Evolutionary conservation across 1,284 basidiomycete species (phyloP).

Genomic region (Waitea zeae): DNA sequence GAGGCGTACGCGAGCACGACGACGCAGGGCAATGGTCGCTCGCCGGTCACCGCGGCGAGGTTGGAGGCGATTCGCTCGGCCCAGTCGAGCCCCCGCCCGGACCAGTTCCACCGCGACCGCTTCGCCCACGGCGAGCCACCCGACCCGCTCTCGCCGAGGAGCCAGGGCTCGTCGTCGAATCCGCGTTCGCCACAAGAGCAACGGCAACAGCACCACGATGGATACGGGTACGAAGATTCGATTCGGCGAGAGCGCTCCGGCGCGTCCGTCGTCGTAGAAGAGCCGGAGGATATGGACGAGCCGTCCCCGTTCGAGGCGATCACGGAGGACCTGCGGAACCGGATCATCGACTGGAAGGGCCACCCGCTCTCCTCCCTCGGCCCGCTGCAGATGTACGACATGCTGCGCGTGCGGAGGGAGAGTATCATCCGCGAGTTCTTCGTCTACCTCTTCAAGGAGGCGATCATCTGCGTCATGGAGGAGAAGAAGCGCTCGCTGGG

Average conservation of each 20-base stretch:
- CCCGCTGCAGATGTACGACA: slow-evolving; percentile 78
- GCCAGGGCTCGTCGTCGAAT: no score
- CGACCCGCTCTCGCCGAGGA: no score
- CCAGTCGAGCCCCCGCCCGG: slow-evolving; percentile 9
- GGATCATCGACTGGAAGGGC: slow-evolving; percentile 90
- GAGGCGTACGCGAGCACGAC: slow-evolving; percentile 19
- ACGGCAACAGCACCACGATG: background rate
- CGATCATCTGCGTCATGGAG: slow-evolving; percentile 91
- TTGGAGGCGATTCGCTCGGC: slow-evolving; percentile 9
- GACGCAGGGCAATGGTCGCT: slow-evolving; percentile 2
- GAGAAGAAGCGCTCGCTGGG: slow-evolving; percentile 75
- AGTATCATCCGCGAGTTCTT: slow-evolving; percentile 79
- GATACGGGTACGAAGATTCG: background rate
- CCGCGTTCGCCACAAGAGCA: background rate
- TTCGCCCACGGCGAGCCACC: no score
- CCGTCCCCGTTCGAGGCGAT: slow-evolving; percentile 64
- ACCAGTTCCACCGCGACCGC: slow-evolving; percentile 4
- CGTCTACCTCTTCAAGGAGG: slow-evolving; percentile 92
- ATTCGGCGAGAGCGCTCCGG: no score
- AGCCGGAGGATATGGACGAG: slow-evolving; percentile 22
- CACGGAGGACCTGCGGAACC: slow-evolving; percentile 71
- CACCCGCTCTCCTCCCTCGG: slow-evolving; percentile 81
- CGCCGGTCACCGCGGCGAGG: no score
- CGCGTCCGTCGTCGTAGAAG: slow-evolving; percentile 2
- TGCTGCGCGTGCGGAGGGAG: slow-evolving; percentile 77